phyloP scores from a whole-genome alignment of 805 yeast species.

The Ogataea philodendri region DNA sequence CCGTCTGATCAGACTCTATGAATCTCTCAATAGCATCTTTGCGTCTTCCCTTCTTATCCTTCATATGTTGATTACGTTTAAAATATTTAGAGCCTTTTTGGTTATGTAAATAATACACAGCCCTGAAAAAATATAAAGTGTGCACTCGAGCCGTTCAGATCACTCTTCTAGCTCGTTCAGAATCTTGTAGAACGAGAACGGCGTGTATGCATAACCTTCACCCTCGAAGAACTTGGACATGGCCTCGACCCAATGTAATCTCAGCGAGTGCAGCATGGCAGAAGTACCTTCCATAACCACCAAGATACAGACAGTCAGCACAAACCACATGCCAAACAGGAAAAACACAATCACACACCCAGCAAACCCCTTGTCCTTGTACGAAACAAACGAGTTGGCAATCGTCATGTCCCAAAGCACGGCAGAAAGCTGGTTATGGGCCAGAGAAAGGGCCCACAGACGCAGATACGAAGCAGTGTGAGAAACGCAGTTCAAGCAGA shows the following conservation, averaged over 20 bases:
- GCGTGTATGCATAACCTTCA: constrained; percentile 67
- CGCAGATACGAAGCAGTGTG: constrained; percentile 78
- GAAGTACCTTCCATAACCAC: constrained; percentile 83
- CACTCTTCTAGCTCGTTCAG: constrained; percentile 18
- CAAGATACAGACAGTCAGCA: constrained; percentile 62
- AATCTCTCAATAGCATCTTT: constrained; percentile 56
- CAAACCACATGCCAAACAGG: constrained; percentile 74
- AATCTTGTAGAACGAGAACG: constrained; percentile 49
- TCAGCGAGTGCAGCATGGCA: constrained; percentile 76
- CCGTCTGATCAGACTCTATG: constrained; percentile 42
- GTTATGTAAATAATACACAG: constrained; percentile 10
- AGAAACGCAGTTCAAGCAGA: constrained; percentile 74
- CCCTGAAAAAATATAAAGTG: constrained; percentile 3
- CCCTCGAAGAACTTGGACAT: constrained; percentile 81
- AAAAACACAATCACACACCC: constrained; percentile 60
- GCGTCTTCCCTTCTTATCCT: constrained; percentile 37
- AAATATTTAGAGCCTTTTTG: neutral
- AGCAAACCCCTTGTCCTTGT: constrained; percentile 46
- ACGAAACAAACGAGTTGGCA: constrained; percentile 49
- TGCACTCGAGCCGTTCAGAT: too few relatives aligned
- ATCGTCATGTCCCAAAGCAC: constrained; percentile 79
- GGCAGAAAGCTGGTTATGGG: constrained; percentile 74
- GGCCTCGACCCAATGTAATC: constrained; percentile 81
- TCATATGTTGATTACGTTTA: constrained; percentile 1
- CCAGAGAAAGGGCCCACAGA: constrained; percentile 76